Base-by-base conservation (phyloP, 2,329 filamentous ascomycete species). In the Fusarium sp. region DNA sequence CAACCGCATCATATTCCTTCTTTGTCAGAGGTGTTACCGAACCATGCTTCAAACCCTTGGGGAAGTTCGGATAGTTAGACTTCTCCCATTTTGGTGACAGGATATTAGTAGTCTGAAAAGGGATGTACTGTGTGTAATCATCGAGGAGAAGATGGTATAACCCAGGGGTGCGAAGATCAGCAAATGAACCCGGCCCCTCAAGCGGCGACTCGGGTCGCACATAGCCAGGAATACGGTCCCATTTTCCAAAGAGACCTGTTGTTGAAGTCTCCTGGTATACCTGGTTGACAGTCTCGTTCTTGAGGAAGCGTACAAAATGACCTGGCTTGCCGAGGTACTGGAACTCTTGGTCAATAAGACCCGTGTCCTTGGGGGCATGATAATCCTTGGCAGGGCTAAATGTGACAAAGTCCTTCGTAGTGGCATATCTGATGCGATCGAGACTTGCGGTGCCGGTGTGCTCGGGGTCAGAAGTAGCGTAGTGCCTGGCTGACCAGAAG, bases 291-390 rank as follows among this genome's bases (percentile, higher is more conserved):
- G 81, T 80, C 70, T 85, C 83, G 67, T 86, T 83, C 72, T 86
- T 86, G 51, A 84, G 70, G 74, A 86, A 86, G 7, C 84, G 80
- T 0, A 78, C 80, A 44, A 81, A 86, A 11, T 75, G 65, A 3
- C 75, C 79, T 6, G 76, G 73, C 8, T 74, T 72, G 37, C 81
- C 82, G 0, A 85, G 74, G 20, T 79, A 75, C 30, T 83, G 78
- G 71, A 86, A 81, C 53, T 83, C 80, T 30, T 84, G 79, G 61
- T 86, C 84, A 60, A 86, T 86, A 37, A 86, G 73, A 3, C 80
- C 79, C 5, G 79, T 83, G 17, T 76, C 76, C 3, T 76, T 61
- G 30, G 59, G 52, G 7, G 82, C 79, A 54, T 82, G 73, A 69
- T 85, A 84, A 51, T 83, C 80, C 35, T 75, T 62, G 0, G 84